These are phyloP conservation scores for Conringia planisiliqua DNA, from an alignment of 345 rosid genomes.

Conservation along the genomic window DNA sequence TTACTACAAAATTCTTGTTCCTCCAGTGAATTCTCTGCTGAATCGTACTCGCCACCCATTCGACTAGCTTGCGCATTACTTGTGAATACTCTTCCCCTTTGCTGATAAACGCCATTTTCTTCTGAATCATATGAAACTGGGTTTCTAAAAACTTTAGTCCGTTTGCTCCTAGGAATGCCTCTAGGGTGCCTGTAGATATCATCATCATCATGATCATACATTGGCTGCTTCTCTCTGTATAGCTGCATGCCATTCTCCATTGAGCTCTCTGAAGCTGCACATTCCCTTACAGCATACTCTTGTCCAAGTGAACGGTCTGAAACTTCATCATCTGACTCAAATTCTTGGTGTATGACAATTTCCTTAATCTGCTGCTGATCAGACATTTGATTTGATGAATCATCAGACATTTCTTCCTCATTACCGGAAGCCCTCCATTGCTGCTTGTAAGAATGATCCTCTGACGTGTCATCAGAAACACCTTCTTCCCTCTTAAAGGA, in stretches of 20 bases:
- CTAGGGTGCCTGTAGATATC: slow-evolving; percentile 33
- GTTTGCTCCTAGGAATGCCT: slow-evolving; percentile 49
- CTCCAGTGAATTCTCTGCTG: slow-evolving; percentile 32
- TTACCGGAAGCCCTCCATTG: slow-evolving; percentile 39
- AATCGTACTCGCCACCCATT: slow-evolving; percentile 42
- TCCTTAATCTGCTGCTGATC: slow-evolving; percentile 35
- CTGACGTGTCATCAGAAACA: slow-evolving; percentile 56
- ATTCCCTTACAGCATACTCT: slow-evolving; percentile 38
- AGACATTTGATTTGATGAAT: slow-evolving; percentile 43
- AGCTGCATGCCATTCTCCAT: slow-evolving; percentile 31
- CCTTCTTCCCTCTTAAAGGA: slow-evolving; percentile 42
- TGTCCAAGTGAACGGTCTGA: slow-evolving; percentile 51
- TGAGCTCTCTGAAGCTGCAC: slow-evolving; percentile 55
- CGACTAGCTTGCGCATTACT: slow-evolving; percentile 27
- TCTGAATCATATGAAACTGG: slow-evolving; percentile 40
- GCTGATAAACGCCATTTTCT: slow-evolving; percentile 31
- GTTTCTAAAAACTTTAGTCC: slow-evolving; percentile 35
- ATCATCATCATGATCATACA: background rate
- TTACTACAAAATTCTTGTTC: slow-evolving; percentile 10
- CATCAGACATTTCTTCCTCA: slow-evolving; percentile 43
- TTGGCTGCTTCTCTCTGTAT: slow-evolving; percentile 30
- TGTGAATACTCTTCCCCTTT: slow-evolving; percentile 33
- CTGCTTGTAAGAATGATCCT: slow-evolving; percentile 43
- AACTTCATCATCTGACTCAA: slow-evolving; percentile 47
- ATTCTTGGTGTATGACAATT: slow-evolving; percentile 29